Conservation (phyloP, 2,329 filamentous ascomycete species). For the Pseudogymnoascus sp. region DNA sequence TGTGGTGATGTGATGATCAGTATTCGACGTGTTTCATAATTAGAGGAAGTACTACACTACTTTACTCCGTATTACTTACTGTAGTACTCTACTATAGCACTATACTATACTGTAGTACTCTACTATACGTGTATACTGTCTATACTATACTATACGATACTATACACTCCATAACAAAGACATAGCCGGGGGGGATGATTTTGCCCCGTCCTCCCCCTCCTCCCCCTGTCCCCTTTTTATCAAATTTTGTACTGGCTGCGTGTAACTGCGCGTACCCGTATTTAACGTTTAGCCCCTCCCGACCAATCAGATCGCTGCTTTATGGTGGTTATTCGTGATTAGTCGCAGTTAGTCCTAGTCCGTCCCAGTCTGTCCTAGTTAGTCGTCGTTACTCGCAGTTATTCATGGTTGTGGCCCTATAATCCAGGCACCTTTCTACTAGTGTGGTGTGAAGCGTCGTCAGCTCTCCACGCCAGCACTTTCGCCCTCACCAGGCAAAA, state of each 20-base stretch:
- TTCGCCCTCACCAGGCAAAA: constrained; percentile 7
- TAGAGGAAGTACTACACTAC: neutral
- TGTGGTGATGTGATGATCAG: neutral
- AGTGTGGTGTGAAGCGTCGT: constrained; percentile 10
- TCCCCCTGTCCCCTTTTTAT: neutral
- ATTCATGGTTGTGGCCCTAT: neutral
- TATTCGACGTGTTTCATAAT: neutral
- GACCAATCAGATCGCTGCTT: neutral
- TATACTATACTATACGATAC: neutral
- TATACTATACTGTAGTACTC: neutral
- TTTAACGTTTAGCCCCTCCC: neutral
- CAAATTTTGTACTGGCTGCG: neutral
- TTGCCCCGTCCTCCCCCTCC: neutral
- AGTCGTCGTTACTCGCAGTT: neutral
- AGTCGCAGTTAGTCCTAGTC: neutral
- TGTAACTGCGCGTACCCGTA: constrained; percentile 3
- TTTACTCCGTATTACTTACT: neutral
- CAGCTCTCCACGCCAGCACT: constrained; percentile 10
- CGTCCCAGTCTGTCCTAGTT: neutral
- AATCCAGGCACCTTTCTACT: neutral
- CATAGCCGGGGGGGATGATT: neutral
- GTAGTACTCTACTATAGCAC: neutral
- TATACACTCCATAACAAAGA: neutral
- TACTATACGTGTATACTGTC: neutral
- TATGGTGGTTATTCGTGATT: neutral